A percentile compares a stretch with the other conserved stretches of the same genome.
Conservation (phyloP, 1,139 yeast species). For the Candida smagusa region DNA sequence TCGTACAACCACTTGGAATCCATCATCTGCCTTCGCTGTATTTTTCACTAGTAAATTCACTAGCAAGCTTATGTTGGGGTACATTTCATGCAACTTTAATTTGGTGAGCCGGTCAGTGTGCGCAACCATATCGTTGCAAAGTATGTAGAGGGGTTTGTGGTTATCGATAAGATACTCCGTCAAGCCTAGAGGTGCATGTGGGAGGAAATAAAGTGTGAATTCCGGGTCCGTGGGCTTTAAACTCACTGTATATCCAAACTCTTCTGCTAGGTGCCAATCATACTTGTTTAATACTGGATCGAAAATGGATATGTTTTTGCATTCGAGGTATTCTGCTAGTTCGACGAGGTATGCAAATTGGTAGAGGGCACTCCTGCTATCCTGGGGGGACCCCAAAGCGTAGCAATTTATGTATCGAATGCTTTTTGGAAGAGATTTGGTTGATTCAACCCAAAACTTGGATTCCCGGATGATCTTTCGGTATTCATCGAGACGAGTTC, state of each 20-base stretch:
- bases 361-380: constrained; percentile 55
- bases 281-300: constrained; percentile 59
- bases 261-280: constrained; percentile 32
- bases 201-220: constrained; percentile 52
- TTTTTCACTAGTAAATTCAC: constrained; percentile 22
- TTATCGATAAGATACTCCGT: constrained; percentile 42
- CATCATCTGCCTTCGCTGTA: constrained; percentile 17
- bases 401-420: constrained; percentile 52
- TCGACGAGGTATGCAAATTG: constrained; percentile 58
- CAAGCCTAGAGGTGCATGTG: constrained; percentile 69
- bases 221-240: constrained; percentile 15
- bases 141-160: constrained; percentile 30
- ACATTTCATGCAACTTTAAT: constrained; percentile 35
- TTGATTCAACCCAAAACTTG: constrained; percentile 20
- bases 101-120: constrained; percentile 53
- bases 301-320: constrained; percentile 43
- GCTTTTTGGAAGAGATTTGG: constrained; percentile 9
- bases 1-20: constrained; percentile 28
- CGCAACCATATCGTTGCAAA: constrained; percentile 48
- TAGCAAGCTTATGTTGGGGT: constrained; percentile 40
- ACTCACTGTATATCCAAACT: constrained; percentile 19
- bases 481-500: constrained; percentile 8
- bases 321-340: constrained; percentile 23
- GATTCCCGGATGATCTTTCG: constrained; percentile 18
- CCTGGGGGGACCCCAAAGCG: constrained; percentile 68